These are phyloP conservation scores for Agaricus sinodeliciosus DNA, from an alignment of 768 basidiomycete species.

Conservation along the genomic window DNA sequence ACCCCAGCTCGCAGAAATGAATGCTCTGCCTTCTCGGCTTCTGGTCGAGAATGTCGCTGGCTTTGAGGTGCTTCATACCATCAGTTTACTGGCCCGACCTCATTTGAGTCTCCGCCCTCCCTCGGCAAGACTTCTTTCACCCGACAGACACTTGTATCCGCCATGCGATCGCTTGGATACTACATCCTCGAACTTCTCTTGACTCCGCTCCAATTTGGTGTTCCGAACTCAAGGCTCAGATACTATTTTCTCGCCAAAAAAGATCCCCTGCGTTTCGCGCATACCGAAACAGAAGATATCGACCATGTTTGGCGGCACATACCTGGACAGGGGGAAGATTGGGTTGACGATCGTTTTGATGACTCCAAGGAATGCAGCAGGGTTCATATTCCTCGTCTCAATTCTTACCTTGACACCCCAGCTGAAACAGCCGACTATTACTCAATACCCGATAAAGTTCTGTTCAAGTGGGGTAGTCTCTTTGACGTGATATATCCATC, in stretches of 20 bases:
- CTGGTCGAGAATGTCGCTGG: slow-evolving; percentile 81
- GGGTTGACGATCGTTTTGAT: slow-evolving; percentile 30
- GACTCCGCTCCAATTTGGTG: slow-evolving; percentile 71
- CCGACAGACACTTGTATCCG: slow-evolving; percentile 45
- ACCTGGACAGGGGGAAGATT: slow-evolving; percentile 34
- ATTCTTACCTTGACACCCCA: slow-evolving; percentile 34
- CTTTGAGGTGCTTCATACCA: slow-evolving; percentile 52
- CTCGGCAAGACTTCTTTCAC: slow-evolving; percentile 56
- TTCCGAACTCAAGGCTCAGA: slow-evolving; percentile 76
- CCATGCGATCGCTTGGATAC: slow-evolving; percentile 51
- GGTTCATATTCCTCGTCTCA: slow-evolving; percentile 19
- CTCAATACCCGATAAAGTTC: slow-evolving; percentile 51
- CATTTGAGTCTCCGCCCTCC: slow-evolving; percentile 1
- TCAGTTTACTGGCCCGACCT: slow-evolving; percentile 3
- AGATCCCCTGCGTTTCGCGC: slow-evolving; percentile 30
- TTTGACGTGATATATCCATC: slow-evolving; percentile 76
- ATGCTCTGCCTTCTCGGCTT: slow-evolving; percentile 48
- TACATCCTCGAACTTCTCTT: slow-evolving; percentile 53
- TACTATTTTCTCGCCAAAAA: slow-evolving; percentile 74
- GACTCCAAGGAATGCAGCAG: slow-evolving; percentile 13
- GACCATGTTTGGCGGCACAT: slow-evolving; percentile 42
- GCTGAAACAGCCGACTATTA: slow-evolving; percentile 18
- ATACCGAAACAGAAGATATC: slow-evolving; percentile 12
- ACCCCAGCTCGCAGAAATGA: slow-evolving; percentile 41
- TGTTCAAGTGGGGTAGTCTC: slow-evolving; percentile 69